Evolutionary conservation across 768 basidiomycete genomes (phyloP), one percentile per base, ranked within the genome.

Genomic region (Pulveroboletus sp.): DNA sequence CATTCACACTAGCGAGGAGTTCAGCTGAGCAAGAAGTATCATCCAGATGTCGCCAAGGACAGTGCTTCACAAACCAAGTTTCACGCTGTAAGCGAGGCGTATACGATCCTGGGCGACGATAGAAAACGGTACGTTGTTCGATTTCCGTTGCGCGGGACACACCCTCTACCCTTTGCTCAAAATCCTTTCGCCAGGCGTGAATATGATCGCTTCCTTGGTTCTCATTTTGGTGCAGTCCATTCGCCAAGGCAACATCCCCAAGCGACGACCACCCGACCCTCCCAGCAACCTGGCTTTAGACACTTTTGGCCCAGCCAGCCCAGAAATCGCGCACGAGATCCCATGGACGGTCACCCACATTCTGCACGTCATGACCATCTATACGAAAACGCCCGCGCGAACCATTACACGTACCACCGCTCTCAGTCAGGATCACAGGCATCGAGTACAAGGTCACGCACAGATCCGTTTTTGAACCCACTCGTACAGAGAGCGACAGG

Each of bases 1-100:
- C n/a, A 27, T 41, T 55, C 46, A 50, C 8, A 17, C 42, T 24
- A 1, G 11, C 39, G 28, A 51, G 17, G 30, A 4, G 5, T 14
- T 2, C 37, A 78, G 77, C 58, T 79, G 45, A 78, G 76, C 69
- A 79, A 79, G 50, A 53, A 63, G 52, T 68, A 70, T 43, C 78
- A 79, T 46, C 77, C 77, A 1, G 77, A 78, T 56, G 57, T 73
- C 8, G 67, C 67, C 46, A 62, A 66, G 32, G 75, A 77, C 44
- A 61, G 60, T 6, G 40, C 51, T 4, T 69, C 76, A 2, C 69
- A 67, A 47, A 61, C 65, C 48, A 76, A 63, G 43, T 78, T 76
- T 49, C 73, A 73, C 43, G 69, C 64, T 0, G 69, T 76, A 43
- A 77, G 74, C 54, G 78, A 77, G 43, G 77, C 77, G 3, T 79